Evolutionary conservation across 768 basidiomycete genomes (phyloP).

Genomic region (Scleroderma citrinum): DNA sequence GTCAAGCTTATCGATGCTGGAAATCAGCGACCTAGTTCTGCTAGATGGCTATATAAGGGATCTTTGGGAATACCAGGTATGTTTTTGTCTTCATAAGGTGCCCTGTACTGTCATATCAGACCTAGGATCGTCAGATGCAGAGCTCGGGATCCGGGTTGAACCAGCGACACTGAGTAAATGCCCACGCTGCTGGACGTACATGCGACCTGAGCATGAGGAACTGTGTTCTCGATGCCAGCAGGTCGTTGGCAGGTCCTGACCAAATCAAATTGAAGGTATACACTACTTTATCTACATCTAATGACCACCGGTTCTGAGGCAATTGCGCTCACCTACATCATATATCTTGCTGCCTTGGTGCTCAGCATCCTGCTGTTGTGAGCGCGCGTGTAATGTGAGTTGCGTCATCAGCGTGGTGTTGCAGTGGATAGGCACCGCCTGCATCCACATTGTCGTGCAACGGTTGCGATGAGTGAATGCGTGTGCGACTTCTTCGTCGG

Average conservation of each 20-base stretch:
- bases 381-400: too few species aligned
- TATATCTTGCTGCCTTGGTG: too few species aligned
- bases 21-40: constrained; percentile 33
- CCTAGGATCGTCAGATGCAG: constrained; percentile 6
- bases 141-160: constrained; percentile 46
- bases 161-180: constrained; percentile 68
- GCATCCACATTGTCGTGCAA: too few species aligned
- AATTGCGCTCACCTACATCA: too few species aligned
- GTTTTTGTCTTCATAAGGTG: constrained; percentile 6
- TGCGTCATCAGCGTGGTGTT: too few species aligned
- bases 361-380: too few species aligned
- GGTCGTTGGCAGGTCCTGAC: constrained; percentile 10
- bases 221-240: constrained; percentile 63
- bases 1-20: constrained; percentile 46
- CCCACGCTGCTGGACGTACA: constrained; percentile 87
- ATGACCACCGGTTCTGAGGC: too few species aligned
- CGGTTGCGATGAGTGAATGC: too few species aligned
- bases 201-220: constrained; percentile 40
- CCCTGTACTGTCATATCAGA: not conserved
- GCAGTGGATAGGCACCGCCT: too few species aligned
- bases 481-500: too few species aligned
- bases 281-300: too few species aligned
- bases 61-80: constrained; percentile 42
- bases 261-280: not conserved
- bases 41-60: constrained; percentile 46